phyloP scores from a whole-genome alignment of 768 basidiomycete species.

The Coprinellus micaceus region DNA sequence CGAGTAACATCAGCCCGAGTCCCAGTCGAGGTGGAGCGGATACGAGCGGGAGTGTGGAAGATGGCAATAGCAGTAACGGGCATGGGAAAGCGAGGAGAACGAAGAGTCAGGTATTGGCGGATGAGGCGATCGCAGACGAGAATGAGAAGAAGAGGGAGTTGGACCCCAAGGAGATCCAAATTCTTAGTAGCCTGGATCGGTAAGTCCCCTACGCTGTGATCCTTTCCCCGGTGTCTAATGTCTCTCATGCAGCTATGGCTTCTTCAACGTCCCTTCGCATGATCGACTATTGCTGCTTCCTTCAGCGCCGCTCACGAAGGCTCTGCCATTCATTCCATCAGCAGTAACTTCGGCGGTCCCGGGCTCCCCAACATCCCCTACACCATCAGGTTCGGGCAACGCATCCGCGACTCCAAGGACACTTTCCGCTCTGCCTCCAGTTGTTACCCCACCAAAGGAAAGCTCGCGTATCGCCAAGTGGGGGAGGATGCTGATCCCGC shows the following conservation, averaged over 20 bases:
- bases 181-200: slow-evolving; percentile 83
- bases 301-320: slow-evolving; percentile 41
- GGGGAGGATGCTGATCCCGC: slow-evolving; percentile 83
- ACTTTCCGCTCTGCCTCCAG: slow-evolving; percentile 54
- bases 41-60: slow-evolving; percentile 6
- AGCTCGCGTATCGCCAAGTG: slow-evolving; percentile 80
- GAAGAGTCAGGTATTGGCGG: slow-evolving; percentile 49
- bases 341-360: background rate
- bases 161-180: slow-evolving; percentile 65
- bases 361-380: background rate
- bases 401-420: slow-evolving; percentile 18
- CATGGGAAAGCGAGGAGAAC: slow-evolving; percentile 25
- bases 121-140: slow-evolving; percentile 51
- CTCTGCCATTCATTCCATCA: slow-evolving; percentile 28
- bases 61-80: slow-evolving; percentile 5
- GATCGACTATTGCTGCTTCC: slow-evolving; percentile 76
- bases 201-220: slow-evolving; percentile 34
- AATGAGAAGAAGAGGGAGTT: slow-evolving; percentile 65
- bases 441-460: slow-evolving; percentile 58
- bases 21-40: background rate
- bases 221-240: background rate
- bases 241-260: slow-evolving; percentile 75
- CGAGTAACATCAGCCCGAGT: slow-evolving; percentile 42
- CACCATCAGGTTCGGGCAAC: background rate
- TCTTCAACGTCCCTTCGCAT: slow-evolving; percentile 76